A percentile compares a stretch with the other conserved stretches of the same genome.
phyloP scores from a whole-genome alignment of 2,329 filamentous ascomycete genomes.

The Calonectria multiphialidica region DNA sequence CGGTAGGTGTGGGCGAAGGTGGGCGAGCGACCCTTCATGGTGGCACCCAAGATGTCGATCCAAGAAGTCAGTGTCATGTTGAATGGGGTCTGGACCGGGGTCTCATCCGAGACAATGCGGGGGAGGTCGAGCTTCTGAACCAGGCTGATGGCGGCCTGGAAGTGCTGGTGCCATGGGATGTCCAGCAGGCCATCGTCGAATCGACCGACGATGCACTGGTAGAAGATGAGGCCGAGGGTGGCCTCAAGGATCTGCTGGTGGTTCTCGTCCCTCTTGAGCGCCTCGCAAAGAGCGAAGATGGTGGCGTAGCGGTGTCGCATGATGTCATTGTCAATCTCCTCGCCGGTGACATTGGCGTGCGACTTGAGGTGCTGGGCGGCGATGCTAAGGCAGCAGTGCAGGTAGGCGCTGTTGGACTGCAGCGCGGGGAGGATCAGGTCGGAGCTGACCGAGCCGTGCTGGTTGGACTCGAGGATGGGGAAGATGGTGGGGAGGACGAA shows the following conservation, averaged over 20 bases:
- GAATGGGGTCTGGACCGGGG: constrained; percentile 76
- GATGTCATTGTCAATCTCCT: constrained; percentile 89
- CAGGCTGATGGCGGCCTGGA: constrained; percentile 88
- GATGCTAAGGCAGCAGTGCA: constrained; percentile 95
- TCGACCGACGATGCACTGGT: constrained; percentile 91
- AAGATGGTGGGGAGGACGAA: constrained; percentile 91
- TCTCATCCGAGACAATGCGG: constrained; percentile 71
- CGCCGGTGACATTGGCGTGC: constrained; percentile 68
- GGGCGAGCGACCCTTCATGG: constrained; percentile 88
- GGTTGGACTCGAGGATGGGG: constrained; percentile 90
- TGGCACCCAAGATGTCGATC: constrained; percentile 97
- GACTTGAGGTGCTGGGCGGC: constrained; percentile 94
- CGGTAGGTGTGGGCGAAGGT: constrained; percentile 95
- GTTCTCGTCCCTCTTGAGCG: constrained; percentile 82
- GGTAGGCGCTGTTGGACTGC: constrained; percentile 91
- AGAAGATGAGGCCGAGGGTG: constrained; percentile 94
- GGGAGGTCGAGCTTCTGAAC: constrained; percentile 88
- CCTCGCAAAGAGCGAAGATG: constrained; percentile 86
- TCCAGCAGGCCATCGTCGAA: constrained; percentile 88
- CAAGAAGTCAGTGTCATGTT: constrained; percentile 95
- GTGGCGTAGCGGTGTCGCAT: constrained; percentile 92
- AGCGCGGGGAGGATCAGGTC: constrained; percentile 89
- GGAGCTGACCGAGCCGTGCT: constrained; percentile 83
- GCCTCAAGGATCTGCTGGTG: constrained; percentile 93
- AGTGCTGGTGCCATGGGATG: constrained; percentile 97